Conservation (phyloP, 2,329 filamentous ascomycete species). For the Colletotrichum spinosum region DNA sequence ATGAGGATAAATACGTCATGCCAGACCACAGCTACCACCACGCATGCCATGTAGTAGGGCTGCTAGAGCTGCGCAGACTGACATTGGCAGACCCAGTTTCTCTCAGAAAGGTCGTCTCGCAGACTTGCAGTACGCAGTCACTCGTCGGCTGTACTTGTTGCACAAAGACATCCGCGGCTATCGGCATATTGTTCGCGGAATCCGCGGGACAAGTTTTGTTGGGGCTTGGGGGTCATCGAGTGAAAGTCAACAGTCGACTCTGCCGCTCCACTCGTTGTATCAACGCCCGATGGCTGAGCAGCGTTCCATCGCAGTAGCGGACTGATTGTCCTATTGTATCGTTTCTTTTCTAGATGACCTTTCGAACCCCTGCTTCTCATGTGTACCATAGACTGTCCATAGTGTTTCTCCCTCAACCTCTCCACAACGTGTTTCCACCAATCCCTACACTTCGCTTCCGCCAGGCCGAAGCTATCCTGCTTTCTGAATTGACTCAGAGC, state of each 20-base stretch:
- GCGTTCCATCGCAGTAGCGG: conserved; percentile 2
- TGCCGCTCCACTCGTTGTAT: conserved; percentile 14
- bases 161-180: conserved; percentile 4
- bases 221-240: conserved; percentile 10
- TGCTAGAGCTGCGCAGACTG: too few species aligned
- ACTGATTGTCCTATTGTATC: conserved; percentile 23
- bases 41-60: too few species aligned
- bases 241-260: conserved; percentile 8
- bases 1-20: too few species aligned
- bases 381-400: neutral
- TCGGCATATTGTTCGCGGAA: neutral
- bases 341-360: conserved; percentile 35
- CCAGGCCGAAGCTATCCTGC: conserved; percentile 7
- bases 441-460: conserved; percentile 26
- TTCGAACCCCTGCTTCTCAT: neutral
- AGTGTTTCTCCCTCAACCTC: conserved; percentile 14
- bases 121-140: too few species aligned
- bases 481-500: conserved; percentile 27
- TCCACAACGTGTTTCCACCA: conserved; percentile 29
- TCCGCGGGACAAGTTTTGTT: conserved; percentile 4
- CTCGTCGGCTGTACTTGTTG: neutral
- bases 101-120: too few species aligned
- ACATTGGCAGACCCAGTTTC: too few species aligned
- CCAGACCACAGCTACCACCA: too few species aligned
- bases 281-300: conserved; percentile 4